A percentile compares a stretch with the other conserved stretches of the same genome.
Conservation (phyloP, 1,284 basidiomycete genomes). For the Fomitopsis palustris region DNA sequence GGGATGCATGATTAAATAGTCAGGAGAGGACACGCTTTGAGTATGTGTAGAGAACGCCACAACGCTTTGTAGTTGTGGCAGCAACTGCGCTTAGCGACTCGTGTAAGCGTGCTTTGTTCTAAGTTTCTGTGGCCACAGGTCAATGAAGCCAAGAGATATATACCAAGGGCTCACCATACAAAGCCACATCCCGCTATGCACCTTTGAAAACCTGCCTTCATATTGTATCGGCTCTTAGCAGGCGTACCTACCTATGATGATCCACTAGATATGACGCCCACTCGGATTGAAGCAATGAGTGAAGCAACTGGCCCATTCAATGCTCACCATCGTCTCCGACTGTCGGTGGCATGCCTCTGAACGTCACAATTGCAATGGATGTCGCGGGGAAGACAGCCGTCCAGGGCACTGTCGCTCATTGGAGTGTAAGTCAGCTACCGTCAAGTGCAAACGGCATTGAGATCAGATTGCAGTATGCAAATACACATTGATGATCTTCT, state of each 20-base stretch:
- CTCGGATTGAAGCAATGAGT: too few relatives aligned
- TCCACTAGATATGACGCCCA: too few relatives aligned
- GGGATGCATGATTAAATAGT: background rate
- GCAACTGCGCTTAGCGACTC: background rate
- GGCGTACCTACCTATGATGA: too few relatives aligned
- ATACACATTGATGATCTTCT: conserved; percentile 7
- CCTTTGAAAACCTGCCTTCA: background rate
- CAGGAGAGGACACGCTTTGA: background rate
- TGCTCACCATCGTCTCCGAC: too few relatives aligned
- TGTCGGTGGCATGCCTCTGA: too few relatives aligned
- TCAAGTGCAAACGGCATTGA: background rate
- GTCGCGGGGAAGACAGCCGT: too few relatives aligned
- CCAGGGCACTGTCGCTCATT: background rate
- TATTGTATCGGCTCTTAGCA: too few relatives aligned
- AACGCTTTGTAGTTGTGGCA: background rate
- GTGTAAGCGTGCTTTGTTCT: background rate
- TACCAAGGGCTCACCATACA: background rate
- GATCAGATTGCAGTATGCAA: conserved; percentile 3
- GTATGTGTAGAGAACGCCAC: background rate
- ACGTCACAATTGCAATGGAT: too few relatives aligned
- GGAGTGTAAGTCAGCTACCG: background rate
- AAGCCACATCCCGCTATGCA: background rate
- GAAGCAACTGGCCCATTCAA: too few relatives aligned
- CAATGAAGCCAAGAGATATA: background rate
- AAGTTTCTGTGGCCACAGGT: background rate